A percentile compares a stretch with the other conserved stretches of the same genome.
phyloP scores from a whole-genome alignment of 2,329 filamentous ascomycete species.

The Cercospora beticola region DNA sequence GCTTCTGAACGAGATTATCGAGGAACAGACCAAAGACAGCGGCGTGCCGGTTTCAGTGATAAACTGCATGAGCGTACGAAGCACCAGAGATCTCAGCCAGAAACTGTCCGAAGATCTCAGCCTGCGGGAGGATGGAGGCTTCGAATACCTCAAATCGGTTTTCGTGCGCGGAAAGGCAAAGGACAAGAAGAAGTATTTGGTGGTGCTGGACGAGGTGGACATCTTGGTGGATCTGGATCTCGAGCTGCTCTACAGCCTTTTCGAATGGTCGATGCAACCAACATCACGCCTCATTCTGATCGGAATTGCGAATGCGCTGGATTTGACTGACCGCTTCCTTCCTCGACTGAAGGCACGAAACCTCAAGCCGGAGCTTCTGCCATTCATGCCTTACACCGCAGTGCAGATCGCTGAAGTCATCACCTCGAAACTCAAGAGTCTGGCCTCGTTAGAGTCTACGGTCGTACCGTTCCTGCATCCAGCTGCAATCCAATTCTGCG shows the following conservation, averaged over 20 bases:
- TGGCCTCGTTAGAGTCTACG: constrained; percentile 48
- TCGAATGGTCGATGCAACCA: constrained; percentile 88
- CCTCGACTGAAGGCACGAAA: constrained; percentile 91
- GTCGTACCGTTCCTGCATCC: constrained; percentile 85
- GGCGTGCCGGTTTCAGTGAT: constrained; percentile 71
- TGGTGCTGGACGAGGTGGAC: constrained; percentile 93
- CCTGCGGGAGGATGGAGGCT: constrained; percentile 62
- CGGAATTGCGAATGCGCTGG: constrained; percentile 93
- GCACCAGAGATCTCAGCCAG: constrained; percentile 78
- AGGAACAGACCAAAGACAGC: constrained; percentile 53
- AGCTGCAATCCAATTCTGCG: constrained; percentile 87
- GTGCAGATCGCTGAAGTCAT: constrained; percentile 85
- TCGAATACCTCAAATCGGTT: constrained; percentile 65
- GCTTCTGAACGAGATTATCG: constrained; percentile 77
- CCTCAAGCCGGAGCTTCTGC: constrained; percentile 82
- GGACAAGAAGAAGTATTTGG: constrained; percentile 64
- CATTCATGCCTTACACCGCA: constrained; percentile 90
- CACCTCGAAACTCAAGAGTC: constrained; percentile 73
- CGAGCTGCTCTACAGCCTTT: constrained; percentile 87
- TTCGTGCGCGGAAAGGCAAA: constrained; percentile 63
- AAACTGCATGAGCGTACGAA: constrained; percentile 97
- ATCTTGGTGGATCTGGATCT: constrained; percentile 85
- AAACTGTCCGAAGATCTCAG: constrained; percentile 71
- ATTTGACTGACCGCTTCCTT: constrained; percentile 91
- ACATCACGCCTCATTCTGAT: constrained; percentile 78